These are phyloP conservation scores for Pichia terricola DNA, from an alignment of 1,139 yeast genomes.

Conservation along the genomic window DNA sequence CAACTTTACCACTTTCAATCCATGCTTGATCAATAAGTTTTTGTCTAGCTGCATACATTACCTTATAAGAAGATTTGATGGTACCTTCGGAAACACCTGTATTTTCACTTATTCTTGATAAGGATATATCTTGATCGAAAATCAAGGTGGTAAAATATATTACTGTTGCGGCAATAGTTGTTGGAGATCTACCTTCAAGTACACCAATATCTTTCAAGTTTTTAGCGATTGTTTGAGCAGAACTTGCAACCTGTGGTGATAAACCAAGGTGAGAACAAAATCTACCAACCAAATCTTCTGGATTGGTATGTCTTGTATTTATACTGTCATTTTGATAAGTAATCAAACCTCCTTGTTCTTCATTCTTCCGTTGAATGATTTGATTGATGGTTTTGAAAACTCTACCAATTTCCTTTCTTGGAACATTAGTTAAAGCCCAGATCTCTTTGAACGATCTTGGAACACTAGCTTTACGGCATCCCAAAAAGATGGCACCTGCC, in stretches of 20 bases:
- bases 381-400: constrained; percentile 75
- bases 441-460: constrained; percentile 95
- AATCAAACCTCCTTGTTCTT: constrained; percentile 26
- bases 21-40: constrained; percentile 73
- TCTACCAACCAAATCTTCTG: constrained; percentile 91
- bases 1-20: constrained; percentile 63
- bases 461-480: constrained; percentile 90
- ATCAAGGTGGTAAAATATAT: constrained; percentile 86
- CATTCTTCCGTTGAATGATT: constrained; percentile 60
- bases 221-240: constrained; percentile 89
- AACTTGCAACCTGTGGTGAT: constrained; percentile 75
- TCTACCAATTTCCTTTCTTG: constrained; percentile 87
- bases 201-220: constrained; percentile 87
- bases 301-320: constrained; percentile 82
- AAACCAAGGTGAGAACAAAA: constrained; percentile 93
- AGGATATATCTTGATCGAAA: constrained; percentile 56
- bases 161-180: constrained; percentile 95
- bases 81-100: constrained; percentile 99
- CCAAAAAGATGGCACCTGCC: constrained; percentile 94
- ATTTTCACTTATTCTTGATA: constrained; percentile 79
- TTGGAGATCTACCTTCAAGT: constrained; percentile 93
- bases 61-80: constrained; percentile 83
- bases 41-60: constrained; percentile 57
- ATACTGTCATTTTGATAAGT: constrained; percentile 43
- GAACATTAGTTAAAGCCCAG: constrained; percentile 90